Base-by-base conservation (phyloP, 208 protist species). In the Balamuthia mandrillaris region DNA sequence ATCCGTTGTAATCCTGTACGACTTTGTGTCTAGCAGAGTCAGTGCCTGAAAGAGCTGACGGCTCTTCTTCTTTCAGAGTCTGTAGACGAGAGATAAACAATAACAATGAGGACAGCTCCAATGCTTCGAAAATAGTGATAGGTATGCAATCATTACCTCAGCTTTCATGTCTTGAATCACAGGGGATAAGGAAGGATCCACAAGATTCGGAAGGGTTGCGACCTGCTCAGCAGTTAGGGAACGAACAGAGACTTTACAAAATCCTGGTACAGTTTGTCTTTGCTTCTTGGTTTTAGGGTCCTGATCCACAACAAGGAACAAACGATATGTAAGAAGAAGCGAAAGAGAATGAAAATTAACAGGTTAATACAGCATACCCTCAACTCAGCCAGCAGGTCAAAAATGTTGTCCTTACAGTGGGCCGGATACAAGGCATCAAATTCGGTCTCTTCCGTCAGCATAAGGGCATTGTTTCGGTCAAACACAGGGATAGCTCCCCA, bases 401-500 rank as follows among this genome's bases (percentile, higher is more conserved):
- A 65, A 42, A 84, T 52, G 42, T 33, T 85, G 79, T 85, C 79
- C n/a, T 85, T 85, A 41, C 29, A 9, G 35, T 75, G 58, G 31
- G 49, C 44, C 18, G 56, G 79, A 41, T 85, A 85, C 44, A 85
- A 33, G 5, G 79, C 45, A 1, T 27, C 27, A 49, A 85, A 74
- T 18, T 31, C 45, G 27, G 14, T 77, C 0, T 41, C 5, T 12
- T 75, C 79, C 61, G 39, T 41, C 7, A 85, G 61, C 5, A 39
- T n/a, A 12, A 75, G 79, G 3, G 60, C 16, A n/a, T 75, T 60
- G 24, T 24, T 37, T 3, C 79, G 54, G n/a, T 12, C 41, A 16
- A 88, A 87, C 1, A 90, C 39, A 31, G 63, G 88, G 12, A 88
- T 9, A 1, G 87, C 74, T 9, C 33, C 42, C 35, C 74, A 77